These are phyloP conservation scores for Phytophthora hibernalis DNA, from an alignment of 352 stramenopile species.

Conservation along the genomic window DNA sequence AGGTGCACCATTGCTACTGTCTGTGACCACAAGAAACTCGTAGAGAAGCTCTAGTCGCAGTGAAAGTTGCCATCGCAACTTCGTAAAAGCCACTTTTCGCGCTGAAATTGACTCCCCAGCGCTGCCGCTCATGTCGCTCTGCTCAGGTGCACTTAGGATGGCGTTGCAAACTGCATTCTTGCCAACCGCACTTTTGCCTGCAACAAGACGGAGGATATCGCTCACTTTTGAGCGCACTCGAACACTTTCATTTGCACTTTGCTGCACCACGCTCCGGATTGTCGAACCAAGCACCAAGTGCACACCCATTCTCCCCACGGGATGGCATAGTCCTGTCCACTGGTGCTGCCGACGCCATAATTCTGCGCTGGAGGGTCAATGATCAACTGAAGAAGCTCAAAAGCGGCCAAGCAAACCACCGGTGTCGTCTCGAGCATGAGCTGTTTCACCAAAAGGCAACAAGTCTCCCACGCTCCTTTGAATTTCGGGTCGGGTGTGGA, in stretches of 20 bases:
- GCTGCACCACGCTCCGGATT: slow-evolving; percentile 76
- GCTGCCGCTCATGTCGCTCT: slow-evolving; percentile 46
- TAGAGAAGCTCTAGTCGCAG: slow-evolving; percentile 70
- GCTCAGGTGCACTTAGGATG: slow-evolving; percentile 73
- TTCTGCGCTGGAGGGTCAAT: slow-evolving; percentile 47
- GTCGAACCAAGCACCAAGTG: slow-evolving; percentile 80
- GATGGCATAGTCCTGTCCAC: slow-evolving; percentile 52
- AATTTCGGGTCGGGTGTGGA: slow-evolving; percentile 44
- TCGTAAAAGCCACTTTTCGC: slow-evolving; percentile 59
- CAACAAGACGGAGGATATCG: slow-evolving; percentile 52
- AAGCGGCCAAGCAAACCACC: slow-evolving; percentile 56
- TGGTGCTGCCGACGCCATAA: slow-evolving; percentile 1
- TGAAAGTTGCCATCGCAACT: slow-evolving; percentile 69
- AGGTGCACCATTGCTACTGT: slow-evolving; percentile 17
- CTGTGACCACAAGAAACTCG: slow-evolving; percentile 48
- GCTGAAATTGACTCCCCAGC: slow-evolving; percentile 36
- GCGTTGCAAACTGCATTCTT: slow-evolving; percentile 77
- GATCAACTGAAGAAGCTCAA: slow-evolving; percentile 66
- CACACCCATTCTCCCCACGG: slow-evolving; percentile 83
- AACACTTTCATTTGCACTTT: slow-evolving; percentile 69
- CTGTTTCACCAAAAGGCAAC: slow-evolving; percentile 72
- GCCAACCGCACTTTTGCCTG: slow-evolving; percentile 53
- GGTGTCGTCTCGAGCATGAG: slow-evolving; percentile 61
- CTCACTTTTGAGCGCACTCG: slow-evolving; percentile 65
- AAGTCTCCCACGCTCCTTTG: slow-evolving; percentile 78